Evolutionary conservation across 2,329 filamentous ascomycete genomes (phyloP).

Genomic region (Colletotrichum lentis): DNA sequence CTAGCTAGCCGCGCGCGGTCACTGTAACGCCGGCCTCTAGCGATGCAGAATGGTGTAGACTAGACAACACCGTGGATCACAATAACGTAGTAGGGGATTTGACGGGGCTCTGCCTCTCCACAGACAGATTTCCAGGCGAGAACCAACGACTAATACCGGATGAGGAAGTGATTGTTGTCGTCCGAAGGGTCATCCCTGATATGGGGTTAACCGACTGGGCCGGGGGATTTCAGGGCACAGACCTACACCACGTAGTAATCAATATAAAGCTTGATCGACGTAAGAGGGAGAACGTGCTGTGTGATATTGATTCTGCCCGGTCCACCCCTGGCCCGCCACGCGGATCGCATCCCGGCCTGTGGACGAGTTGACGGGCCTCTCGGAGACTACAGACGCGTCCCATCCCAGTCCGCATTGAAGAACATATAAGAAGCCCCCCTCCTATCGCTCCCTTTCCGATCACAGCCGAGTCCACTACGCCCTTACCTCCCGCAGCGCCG

Average conservation of each 20-base stretch:
- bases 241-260: too few relatives aligned
- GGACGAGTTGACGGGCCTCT: conserved; percentile 5
- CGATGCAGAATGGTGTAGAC: neutral
- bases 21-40: neutral
- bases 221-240: conserved; percentile 25
- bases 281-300: conserved; percentile 29
- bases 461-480: neutral
- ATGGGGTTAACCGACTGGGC: neutral
- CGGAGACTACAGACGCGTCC: conserved; percentile 1
- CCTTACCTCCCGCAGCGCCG: conserved; percentile 12
- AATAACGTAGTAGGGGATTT: conserved; percentile 19
- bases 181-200: conserved; percentile 8
- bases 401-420: neutral
- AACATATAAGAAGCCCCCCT: too few relatives aligned
- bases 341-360: conserved; percentile 3
- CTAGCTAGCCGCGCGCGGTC: conserved; percentile 26
- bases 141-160: conserved; percentile 26
- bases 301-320: conserved; percentile 28
- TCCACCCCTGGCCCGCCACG: conserved; percentile 16
- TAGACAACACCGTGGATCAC: neutral
- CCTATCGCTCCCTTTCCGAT: conserved; percentile 6
- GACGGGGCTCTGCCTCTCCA: conserved; percentile 27
- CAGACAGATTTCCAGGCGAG: conserved; percentile 3
- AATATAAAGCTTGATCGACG: conserved; percentile 28
- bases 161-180: conserved; percentile 23